Evolutionary conservation across 2,329 filamentous ascomycete genomes (phyloP), one percentile per base, ranked within the genome.

Genomic region (Sporothrix brasiliensis): DNA sequence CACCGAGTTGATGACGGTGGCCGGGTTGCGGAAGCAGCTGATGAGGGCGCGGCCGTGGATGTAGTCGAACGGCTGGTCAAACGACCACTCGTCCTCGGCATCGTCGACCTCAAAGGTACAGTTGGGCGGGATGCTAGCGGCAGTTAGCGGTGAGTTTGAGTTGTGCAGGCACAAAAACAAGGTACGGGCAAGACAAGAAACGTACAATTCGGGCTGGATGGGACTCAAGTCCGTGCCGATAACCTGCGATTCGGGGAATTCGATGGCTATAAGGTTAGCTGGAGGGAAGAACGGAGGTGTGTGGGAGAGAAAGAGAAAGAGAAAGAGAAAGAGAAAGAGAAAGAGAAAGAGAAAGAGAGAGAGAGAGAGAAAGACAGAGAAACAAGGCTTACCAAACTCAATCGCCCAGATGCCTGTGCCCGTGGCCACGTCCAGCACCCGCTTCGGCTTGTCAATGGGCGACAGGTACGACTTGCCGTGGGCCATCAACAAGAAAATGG

Each of bases 331-430:
- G n/a, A 27, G 47, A 9, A 13, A 30, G 27, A 41, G 19, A 41
- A 44, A 30, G 30, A 30, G 27, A 41, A 10, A 41, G n/a, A 27
- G 47, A 9, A n/a, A 30, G 27, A 41, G 19, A 41, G n/a, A n/a
- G 11, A 27, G 47, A 9, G 30, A 30, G 27, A 41, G 19, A 41
- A 30, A 27, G 47, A 9, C n/a, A 30, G 27, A 41, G 19, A 41
- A 44, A 30, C 27, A 3, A 30, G 27, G 4, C 65, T 27, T 19
- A 75, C 87, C 88, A 81, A 92, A 86, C 74, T 90, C 86, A 72
- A 92, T 88, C 14, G 88, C 87, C 89, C 89, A 91, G 78, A 88
- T 87, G 60, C 84, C 84, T 50, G 85, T 86, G 73, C 86, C 84
- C 1, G 84, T 86, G 63, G 83, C 84, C 67, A 80, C 74, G 69